Conservation (phyloP, 345 rosid genomes). For the Gossypium raimondii region DNA sequence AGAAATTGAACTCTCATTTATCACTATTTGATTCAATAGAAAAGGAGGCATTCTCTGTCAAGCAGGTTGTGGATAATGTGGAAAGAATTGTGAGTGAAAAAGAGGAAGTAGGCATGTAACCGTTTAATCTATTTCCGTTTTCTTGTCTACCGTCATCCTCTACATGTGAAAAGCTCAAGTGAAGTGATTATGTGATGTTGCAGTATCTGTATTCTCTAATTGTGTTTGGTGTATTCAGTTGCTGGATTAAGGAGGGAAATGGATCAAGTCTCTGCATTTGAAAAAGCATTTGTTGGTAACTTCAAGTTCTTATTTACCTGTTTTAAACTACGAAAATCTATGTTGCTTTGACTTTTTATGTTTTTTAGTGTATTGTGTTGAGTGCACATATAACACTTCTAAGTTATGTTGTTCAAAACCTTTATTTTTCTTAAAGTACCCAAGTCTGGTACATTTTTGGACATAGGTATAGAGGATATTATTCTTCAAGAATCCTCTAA, state of each 20-base stretch:
- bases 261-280: constrained; percentile 52
- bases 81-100: constrained; percentile 53
- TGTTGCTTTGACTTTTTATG: background rate
- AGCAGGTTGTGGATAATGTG: constrained; percentile 52
- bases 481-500: background rate
- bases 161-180: constrained; percentile 10
- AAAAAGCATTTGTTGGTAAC: constrained; percentile 54
- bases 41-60: constrained; percentile 62
- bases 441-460: background rate
- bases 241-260: constrained; percentile 60
- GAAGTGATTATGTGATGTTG: constrained; percentile 4
- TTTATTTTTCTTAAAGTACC: background rate
- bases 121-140: constrained; percentile 23
- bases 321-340: constrained; percentile 4
- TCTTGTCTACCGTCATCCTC: background rate
- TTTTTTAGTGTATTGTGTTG: background rate
- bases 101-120: constrained; percentile 73
- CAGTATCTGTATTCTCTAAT: constrained; percentile 14
- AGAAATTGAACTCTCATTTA: constrained; percentile 64
- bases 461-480: background rate
- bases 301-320: constrained; percentile 11
- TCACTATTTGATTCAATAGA: constrained; percentile 71
- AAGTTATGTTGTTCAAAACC: background rate
- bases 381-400: background rate
- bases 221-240: constrained; percentile 40